Evolutionary conservation across 768 basidiomycete genomes (phyloP), one percentile per base, ranked within the genome.

Genomic region (Suillus clintonianus): DNA sequence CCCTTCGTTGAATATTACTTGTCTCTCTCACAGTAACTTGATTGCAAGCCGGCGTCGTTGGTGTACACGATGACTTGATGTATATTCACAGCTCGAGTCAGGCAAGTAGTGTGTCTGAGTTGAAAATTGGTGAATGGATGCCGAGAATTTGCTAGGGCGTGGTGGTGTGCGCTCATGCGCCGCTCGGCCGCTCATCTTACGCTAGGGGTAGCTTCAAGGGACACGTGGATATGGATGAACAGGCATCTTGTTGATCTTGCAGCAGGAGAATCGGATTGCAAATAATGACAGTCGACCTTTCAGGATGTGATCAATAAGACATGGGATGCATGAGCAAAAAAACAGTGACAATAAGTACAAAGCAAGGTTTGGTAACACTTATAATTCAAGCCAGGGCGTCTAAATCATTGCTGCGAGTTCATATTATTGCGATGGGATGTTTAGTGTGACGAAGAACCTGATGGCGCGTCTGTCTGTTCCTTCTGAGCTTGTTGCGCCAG

Each of bases 401-500:
- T 11, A 27, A 57, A 11, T 57, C 3, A 57, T 37, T 39, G 22
- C 22, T 56, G 55, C 22, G 8, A 55, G 54, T 14, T 37, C 53
- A 36, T 55, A 24, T 55, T 36, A 37, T 55, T 55, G 22, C n/a
- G 8, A 9, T 41, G 55, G 13, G 24, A 57, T 57, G 17, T 41
- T 57, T 41, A 39, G 15, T 19, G n/a, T 45, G 19, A 34, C 54
- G 60, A 34, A 30, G 36, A 64, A 17, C 34, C 59, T 8, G 66
- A 62, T 2, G 36, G 54, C 39, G 47, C 65, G 42, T 65, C 51
- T 37, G 65, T 66, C 48, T 68, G 67, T 62, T 75, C 65, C 61
- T 78, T 71, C 70, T 82, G 79, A 39, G 37, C 22, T 57, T 79
- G 79, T 43, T 70, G 71, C 14, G 79, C 79, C 53, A 84, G 68